A percentile compares a stretch with the other conserved stretches of the same genome.
Evolutionary conservation across 1,139 yeast genomes (phyloP).

Genomic region (Geotrichum histeridarum): DNA sequence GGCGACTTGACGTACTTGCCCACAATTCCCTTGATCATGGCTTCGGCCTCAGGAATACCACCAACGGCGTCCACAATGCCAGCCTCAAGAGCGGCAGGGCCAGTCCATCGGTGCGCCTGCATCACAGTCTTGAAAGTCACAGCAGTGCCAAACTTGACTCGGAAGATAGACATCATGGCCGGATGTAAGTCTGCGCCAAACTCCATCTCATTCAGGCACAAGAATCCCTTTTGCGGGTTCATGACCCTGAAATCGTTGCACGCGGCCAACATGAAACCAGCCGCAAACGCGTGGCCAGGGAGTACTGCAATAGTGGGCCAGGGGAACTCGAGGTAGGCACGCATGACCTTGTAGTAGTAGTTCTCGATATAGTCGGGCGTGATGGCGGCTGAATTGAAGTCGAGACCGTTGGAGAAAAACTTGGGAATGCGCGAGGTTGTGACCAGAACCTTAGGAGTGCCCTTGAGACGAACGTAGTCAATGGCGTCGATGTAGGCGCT

Average conservation of each 20-base stretch:
- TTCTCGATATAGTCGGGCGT: constrained; percentile 36
- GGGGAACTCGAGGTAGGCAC: constrained; percentile 36
- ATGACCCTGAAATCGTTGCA: constrained; percentile 40
- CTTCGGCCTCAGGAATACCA: constrained; percentile 33
- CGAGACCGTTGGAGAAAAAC: constrained; percentile 41
- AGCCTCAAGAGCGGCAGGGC: constrained; percentile 32
- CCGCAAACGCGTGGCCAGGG: constrained; percentile 42
- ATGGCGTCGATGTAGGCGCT: constrained; percentile 35
- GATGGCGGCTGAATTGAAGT: constrained; percentile 34
- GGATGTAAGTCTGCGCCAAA: constrained; percentile 39
- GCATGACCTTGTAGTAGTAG: constrained; percentile 34
- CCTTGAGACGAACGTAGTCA: constrained; percentile 28
- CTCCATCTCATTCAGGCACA: constrained; percentile 40
- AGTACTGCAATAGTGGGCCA: constrained; percentile 40
- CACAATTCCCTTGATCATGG: constrained; percentile 28
- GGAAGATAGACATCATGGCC: constrained; percentile 37
- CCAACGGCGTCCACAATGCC: constrained; percentile 37
- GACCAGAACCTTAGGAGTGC: constrained; percentile 33
- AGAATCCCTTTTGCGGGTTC: constrained; percentile 38
- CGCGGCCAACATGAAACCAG: constrained; percentile 39
- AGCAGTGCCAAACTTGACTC: constrained; percentile 33
- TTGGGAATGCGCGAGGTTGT: constrained; percentile 38
- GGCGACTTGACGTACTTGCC: constrained; percentile 24
- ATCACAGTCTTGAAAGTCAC: constrained; percentile 32
- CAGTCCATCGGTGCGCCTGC: constrained; percentile 36